Conservation (phyloP, 2,329 filamentous ascomycete species). For the Pseudogymnoascus sp. region DNA sequence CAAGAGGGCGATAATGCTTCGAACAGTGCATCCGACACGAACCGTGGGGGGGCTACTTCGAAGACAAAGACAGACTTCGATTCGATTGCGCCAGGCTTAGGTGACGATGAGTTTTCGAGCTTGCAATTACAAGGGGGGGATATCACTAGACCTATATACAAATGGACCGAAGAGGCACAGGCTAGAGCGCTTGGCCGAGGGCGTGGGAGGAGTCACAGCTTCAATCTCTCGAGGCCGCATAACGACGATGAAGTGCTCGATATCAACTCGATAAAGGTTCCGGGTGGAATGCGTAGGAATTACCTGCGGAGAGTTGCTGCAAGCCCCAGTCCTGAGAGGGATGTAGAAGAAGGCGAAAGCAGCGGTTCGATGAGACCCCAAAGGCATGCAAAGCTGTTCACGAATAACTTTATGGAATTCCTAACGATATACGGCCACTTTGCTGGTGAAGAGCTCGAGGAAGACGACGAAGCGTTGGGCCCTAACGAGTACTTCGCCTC, state of each 20-base stretch:
- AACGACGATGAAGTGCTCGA: slow-evolving; percentile 75
- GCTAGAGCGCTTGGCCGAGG: slow-evolving; percentile 47
- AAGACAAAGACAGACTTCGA: slow-evolving; percentile 27
- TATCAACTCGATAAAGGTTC: slow-evolving; percentile 84
- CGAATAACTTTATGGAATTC: slow-evolving; percentile 92
- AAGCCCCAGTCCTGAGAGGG: slow-evolving; percentile 44
- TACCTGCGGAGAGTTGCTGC: slow-evolving; percentile 70
- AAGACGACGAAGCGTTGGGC: slow-evolving; percentile 82
- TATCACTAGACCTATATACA: slow-evolving; percentile 89
- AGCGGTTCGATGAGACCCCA: slow-evolving; percentile 30
- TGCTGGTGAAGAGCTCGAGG: slow-evolving; percentile 90
- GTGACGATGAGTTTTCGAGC: slow-evolving; percentile 85
- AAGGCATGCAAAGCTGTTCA: slow-evolving; percentile 59
- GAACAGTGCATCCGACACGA: slow-evolving; percentile 27
- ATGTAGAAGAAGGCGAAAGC: slow-evolving; percentile 28
- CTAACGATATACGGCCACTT: slow-evolving; percentile 94
- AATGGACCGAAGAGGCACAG: slow-evolving; percentile 88
- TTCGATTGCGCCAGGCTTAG: slow-evolving; percentile 31
- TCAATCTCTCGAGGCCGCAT: slow-evolving; percentile 66
- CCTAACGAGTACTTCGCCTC: slow-evolving; percentile 90
- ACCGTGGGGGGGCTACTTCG: slow-evolving; percentile 28
- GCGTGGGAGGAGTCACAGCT: slow-evolving; percentile 76
- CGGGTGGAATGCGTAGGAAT: slow-evolving; percentile 87
- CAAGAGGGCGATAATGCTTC: slow-evolving; percentile 15
- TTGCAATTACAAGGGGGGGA: slow-evolving; percentile 88